A percentile compares a stretch with the other conserved stretches of the same genome.
These are phyloP conservation scores for Xylaria bambusicola DNA, from an alignment of 495 filamentous ascomycete genomes.

Conservation along the genomic window DNA sequence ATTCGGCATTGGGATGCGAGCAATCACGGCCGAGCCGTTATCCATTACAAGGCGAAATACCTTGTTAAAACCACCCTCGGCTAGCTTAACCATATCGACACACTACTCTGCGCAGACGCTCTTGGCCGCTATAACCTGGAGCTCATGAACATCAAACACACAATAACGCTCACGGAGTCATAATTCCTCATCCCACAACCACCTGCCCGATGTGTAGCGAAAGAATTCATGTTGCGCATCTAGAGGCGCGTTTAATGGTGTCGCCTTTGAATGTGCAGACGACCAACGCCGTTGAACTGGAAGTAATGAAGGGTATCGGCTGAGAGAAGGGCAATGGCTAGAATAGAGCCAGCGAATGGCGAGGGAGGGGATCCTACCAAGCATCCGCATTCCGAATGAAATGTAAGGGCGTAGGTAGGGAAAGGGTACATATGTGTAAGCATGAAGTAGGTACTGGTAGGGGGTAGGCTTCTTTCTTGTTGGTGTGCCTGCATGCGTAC, in stretches of 20 bases:
- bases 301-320: background rate
- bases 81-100: slow-evolving; percentile 32
- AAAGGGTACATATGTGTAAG: no score
- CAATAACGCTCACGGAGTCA: slow-evolving; percentile 38
- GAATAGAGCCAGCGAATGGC: background rate
- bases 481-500: no score
- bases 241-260: background rate
- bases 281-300: background rate
- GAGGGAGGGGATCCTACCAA: no score
- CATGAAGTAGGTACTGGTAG: no score
- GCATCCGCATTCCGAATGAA: no score
- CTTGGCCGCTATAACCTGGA: slow-evolving; percentile 39
- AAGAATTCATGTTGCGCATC: slow-evolving; percentile 14
- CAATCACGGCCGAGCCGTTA: slow-evolving; percentile 41
- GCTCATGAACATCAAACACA: slow-evolving; percentile 39
- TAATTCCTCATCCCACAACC: slow-evolving; percentile 38
- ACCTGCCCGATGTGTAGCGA: slow-evolving; percentile 31
- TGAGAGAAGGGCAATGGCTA: background rate
- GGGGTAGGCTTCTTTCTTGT: no score
- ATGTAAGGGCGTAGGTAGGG: no score
- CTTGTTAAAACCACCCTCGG: slow-evolving; percentile 46
- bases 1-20: slow-evolving; percentile 42
- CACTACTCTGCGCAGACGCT: slow-evolving; percentile 38
- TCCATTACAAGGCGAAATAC: slow-evolving; percentile 45
- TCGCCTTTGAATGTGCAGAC: background rate